These are phyloP conservation scores for Aspergillus candidus DNA, from an alignment of 2,329 filamentous ascomycete genomes.

Conservation along the genomic window DNA sequence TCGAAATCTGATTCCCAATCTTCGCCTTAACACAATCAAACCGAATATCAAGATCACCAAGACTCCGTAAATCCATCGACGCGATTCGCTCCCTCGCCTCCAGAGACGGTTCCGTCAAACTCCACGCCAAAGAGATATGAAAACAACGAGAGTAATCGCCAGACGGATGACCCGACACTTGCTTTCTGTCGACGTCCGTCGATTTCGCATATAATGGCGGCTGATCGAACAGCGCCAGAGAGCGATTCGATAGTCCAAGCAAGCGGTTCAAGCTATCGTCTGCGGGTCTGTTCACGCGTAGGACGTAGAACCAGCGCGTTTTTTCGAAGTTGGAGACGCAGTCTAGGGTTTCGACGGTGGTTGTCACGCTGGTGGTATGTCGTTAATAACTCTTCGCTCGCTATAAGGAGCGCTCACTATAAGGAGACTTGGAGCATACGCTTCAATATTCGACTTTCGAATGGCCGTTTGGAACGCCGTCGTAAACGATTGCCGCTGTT, in stretches of 20 bases:
- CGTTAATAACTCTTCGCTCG: too few relatives aligned
- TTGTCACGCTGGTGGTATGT: slow-evolving; percentile 2
- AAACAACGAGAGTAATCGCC: slow-evolving; percentile 56
- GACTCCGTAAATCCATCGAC: slow-evolving; percentile 17
- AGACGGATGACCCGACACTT: slow-evolving; percentile 6
- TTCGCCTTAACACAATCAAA: slow-evolving; percentile 65
- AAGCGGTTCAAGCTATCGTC: slow-evolving; percentile 57
- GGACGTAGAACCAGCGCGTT: slow-evolving; percentile 76
- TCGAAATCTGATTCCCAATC: slow-evolving; percentile 62
- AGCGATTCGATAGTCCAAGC: slow-evolving; percentile 60
- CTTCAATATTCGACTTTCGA: slow-evolving; percentile 35
- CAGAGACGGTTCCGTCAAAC: slow-evolving; percentile 49
- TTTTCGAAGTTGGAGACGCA: slow-evolving; percentile 63
- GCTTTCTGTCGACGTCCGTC: not conserved
- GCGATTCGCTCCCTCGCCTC: slow-evolving; percentile 34
- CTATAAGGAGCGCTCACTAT: too few relatives aligned
- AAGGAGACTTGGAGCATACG: slow-evolving; percentile 33
- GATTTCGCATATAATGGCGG: slow-evolving; percentile 59
- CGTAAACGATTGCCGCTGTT: slow-evolving; percentile 65
- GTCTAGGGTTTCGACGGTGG: slow-evolving; percentile 44
- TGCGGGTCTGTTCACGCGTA: slow-evolving; percentile 51
- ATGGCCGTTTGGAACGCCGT: slow-evolving; percentile 47
- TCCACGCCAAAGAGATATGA: slow-evolving; percentile 89
- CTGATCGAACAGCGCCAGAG: slow-evolving; percentile 57
- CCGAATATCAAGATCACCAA: slow-evolving; percentile 44